Base-by-base conservation (phyloP, 2,329 filamentous ascomycete genomes). In the Leptographium radiaticola region DNA sequence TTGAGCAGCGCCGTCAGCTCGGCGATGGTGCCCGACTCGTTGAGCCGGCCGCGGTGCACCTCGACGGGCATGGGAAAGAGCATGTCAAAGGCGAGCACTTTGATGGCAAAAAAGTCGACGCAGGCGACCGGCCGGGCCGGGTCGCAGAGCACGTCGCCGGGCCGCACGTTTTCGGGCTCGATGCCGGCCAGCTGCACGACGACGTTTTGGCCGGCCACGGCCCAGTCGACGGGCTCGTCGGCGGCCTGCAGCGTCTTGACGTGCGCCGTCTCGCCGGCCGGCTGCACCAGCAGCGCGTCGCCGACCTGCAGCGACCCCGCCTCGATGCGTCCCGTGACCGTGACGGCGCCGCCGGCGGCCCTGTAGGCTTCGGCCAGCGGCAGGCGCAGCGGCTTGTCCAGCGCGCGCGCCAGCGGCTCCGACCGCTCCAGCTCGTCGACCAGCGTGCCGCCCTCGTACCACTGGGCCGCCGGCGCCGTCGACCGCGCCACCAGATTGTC, bases 21-120 rank as follows among this genome's bases (percentile, higher is more conserved):
- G 52, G 76, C 75, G 43, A 98, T 86, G 49, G 80, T 79, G 0
- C 87, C 93, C 0, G 87, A 77, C 0, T 83, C 81, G 66, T 95
- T 87, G 51, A 97, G 70, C 10, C 89, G 77, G 0, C 93, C 93
- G 20, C 89, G 76, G 66, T 96, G 90, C 10, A 98, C 81, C 63
- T 97, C 91, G 11, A 97, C 80, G 30, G 81, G 80, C 80, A 91
- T 93, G 0, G 91, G 91, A 69, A 90, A 84, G 16, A 98, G 70
- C 58, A 91, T 84, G 57, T 95, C 89, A 62, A 97, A 95, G 0
- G 90, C 89, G 54, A 96, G 76, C 12, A 93, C 82, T 68, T 95
- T 95, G 57, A 86, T 81, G 2, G 80, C 87, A 62, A 97, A 90
- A 0, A 74, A 77, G 55, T 84, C 85, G 55, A 88, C 73, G 56